phyloP scores from a whole-genome alignment of 2,329 filamentous ascomycete genomes.

The Paracoccidioides brasiliensis region DNA sequence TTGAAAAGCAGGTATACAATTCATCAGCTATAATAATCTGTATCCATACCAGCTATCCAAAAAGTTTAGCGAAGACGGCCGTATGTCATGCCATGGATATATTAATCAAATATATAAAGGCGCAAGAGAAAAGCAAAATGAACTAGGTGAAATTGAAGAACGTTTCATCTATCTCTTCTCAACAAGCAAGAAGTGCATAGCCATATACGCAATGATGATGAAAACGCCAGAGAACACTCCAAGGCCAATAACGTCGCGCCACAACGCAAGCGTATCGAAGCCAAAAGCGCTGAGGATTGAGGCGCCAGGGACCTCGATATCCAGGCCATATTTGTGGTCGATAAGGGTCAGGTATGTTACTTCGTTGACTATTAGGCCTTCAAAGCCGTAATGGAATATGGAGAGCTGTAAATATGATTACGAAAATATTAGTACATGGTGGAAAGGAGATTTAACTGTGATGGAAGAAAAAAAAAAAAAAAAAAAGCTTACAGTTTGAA shows the following conservation, averaged over 20 bases:
- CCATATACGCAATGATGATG: conserved; percentile 72
- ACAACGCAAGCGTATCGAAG: conserved; percentile 76
- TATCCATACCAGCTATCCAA: too few relatives aligned
- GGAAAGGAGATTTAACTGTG: conserved; percentile 11
- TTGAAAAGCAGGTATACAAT: too few relatives aligned
- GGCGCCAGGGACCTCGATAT: conserved; percentile 90
- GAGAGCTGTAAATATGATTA: conserved; percentile 45
- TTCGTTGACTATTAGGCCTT: conserved; percentile 93
- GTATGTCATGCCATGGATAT: too few relatives aligned
- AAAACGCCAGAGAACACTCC: conserved; percentile 72
- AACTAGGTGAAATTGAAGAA: conserved; percentile 2
- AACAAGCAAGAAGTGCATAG: conserved; percentile 87
- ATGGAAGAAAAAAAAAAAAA: background rate
- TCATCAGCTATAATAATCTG: too few relatives aligned
- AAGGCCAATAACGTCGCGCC: conserved; percentile 70
- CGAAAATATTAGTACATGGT: too few relatives aligned
- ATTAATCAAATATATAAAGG: too few relatives aligned
- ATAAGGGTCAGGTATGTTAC: conserved; percentile 78
- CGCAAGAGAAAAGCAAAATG: background rate
- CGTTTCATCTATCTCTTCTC: conserved; percentile 53
- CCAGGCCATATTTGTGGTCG: conserved; percentile 89
- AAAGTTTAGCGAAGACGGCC: too few relatives aligned
- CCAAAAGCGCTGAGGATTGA: conserved; percentile 91
- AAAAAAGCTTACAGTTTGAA: conserved; percentile 55
- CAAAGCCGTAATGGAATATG: conserved; percentile 97